These are phyloP conservation scores for Colletotrichum sp. DNA, from an alignment of 2,329 filamentous ascomycete genomes.

Conservation along the genomic window DNA sequence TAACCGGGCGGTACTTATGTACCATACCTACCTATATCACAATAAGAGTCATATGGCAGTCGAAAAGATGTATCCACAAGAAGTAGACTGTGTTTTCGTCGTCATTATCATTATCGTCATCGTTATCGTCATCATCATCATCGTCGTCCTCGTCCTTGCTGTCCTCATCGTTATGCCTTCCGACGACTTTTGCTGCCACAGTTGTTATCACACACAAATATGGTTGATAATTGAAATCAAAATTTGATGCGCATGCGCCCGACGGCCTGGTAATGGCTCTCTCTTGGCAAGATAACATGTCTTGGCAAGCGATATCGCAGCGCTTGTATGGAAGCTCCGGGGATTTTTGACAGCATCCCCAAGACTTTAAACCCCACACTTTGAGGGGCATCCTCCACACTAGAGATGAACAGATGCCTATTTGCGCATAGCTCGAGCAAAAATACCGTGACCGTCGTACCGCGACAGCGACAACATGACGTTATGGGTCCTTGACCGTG, in stretches of 20 bases:
- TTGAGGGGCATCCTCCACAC: slow-evolving; percentile 10
- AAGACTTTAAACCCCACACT: not conserved
- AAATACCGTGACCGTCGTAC: not conserved
- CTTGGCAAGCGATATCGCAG: slow-evolving; percentile 9
- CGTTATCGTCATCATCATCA: too few relatives aligned
- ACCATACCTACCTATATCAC: too few relatives aligned
- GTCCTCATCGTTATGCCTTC: too few relatives aligned
- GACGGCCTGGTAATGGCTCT: not conserved
- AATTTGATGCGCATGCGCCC: not conserved
- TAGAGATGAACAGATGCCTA: slow-evolving; percentile 10
- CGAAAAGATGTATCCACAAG: too few relatives aligned
- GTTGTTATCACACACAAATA: not conserved
- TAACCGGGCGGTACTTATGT: too few relatives aligned
- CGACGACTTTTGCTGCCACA: too few relatives aligned
- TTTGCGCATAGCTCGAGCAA: not conserved
- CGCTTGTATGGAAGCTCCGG: not conserved
- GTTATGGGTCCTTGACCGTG: not conserved
- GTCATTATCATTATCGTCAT: too few relatives aligned
- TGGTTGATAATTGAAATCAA: not conserved
- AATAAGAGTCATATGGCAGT: too few relatives aligned
- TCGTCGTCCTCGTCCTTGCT: too few relatives aligned
- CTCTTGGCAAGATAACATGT: slow-evolving; percentile 16
- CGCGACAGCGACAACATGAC: not conserved
- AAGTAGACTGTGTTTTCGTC: too few relatives aligned
- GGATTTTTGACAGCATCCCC: not conserved